Evolutionary conservation across 2,329 filamentous ascomycete genomes (phyloP).

Genomic region (Sclerotinia trifoliorum): DNA sequence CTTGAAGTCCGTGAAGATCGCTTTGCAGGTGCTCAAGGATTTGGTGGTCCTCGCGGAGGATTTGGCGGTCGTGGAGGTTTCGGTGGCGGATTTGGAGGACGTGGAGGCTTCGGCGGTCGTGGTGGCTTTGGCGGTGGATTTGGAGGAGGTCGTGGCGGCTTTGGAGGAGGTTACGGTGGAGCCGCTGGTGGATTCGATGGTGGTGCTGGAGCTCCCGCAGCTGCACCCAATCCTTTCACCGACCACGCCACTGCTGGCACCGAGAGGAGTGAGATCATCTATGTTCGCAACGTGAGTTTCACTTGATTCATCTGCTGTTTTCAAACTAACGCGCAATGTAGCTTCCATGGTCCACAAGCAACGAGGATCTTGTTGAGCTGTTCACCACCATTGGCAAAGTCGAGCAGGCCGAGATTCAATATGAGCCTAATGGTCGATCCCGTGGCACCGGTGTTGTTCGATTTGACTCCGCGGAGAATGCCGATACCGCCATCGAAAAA

Average conservation of each 20-base stretch:
- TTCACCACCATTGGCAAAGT: conserved; percentile 98
- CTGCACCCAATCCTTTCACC: conserved; percentile 85
- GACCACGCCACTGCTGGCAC: conserved; percentile 86
- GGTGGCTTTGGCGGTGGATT: conserved; percentile 53
- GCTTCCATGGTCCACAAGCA: conserved; percentile 98
- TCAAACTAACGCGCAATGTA: conserved; percentile 43
- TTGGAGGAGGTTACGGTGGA: conserved; percentile 57
- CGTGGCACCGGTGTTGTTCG: conserved; percentile 95
- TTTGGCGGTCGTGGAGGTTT: conserved; percentile 46
- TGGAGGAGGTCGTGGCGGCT: conserved; percentile 40
- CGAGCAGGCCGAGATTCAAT: conserved; percentile 98
- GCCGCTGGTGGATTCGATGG: conserved; percentile 41
- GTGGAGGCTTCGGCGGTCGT: conserved; percentile 58
- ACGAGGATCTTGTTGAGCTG: conserved; percentile 92
- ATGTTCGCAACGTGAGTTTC: conserved; percentile 87
- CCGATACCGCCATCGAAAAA: conserved; percentile 92
- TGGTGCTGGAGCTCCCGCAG: conserved; percentile 46
- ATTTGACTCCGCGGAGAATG: conserved; percentile 79
- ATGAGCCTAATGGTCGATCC: conserved; percentile 93
- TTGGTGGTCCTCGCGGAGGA: conserved; percentile 46
- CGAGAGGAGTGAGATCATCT: conserved; percentile 81
- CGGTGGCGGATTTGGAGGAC: conserved; percentile 54
- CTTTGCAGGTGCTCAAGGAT: conserved; percentile 65
- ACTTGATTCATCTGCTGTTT: not conserved
- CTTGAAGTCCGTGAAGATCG: conserved; percentile 96